A percentile compares a stretch with the other conserved stretches of the same genome.
Conservation (phyloP, 345 rosid species). For the Aquilaria yunnanensis region DNA sequence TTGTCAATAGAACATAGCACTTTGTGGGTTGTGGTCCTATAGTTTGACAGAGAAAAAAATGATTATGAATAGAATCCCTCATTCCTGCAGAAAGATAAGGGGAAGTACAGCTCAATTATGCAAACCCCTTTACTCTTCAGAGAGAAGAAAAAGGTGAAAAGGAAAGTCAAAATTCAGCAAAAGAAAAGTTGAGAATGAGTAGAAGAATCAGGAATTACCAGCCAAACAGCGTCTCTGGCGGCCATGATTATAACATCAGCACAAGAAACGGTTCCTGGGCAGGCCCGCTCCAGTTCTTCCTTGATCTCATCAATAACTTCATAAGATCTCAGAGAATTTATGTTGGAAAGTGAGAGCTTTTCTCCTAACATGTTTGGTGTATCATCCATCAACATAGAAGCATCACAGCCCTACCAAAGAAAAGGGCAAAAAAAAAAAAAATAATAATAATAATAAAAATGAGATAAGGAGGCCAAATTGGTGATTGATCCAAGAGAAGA, state of each 20-base stretch:
- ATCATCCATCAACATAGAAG: slow-evolving; percentile 76
- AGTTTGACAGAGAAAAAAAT: no score
- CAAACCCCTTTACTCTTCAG: background rate
- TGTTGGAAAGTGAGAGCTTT: slow-evolving; percentile 72
- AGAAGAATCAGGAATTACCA: slow-evolving; percentile 32
- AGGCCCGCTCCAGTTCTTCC: slow-evolving; percentile 62
- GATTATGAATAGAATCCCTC: no score
- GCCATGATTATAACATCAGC: slow-evolving; percentile 93
- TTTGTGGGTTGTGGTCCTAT: no score
- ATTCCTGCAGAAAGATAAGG: no score
- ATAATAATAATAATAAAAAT: background rate
- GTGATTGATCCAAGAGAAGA: background rate
- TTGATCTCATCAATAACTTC: slow-evolving; percentile 71
- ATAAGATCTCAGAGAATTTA: slow-evolving; percentile 73
- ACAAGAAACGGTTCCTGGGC: slow-evolving; percentile 80
- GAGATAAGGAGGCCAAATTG: background rate
- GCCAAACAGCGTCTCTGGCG: slow-evolving; percentile 79
- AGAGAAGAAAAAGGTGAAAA: background rate
- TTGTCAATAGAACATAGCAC: no score
- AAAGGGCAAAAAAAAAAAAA: background rate
- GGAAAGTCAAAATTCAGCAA: background rate
- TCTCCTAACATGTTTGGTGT: slow-evolving; percentile 77
- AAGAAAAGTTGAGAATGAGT: background rate
- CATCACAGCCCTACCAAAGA: slow-evolving; percentile 76
- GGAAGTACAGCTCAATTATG: background rate